phyloP scores from a whole-genome alignment of 169 alveolate genomes.

The Nephromyces sp. region DNA sequence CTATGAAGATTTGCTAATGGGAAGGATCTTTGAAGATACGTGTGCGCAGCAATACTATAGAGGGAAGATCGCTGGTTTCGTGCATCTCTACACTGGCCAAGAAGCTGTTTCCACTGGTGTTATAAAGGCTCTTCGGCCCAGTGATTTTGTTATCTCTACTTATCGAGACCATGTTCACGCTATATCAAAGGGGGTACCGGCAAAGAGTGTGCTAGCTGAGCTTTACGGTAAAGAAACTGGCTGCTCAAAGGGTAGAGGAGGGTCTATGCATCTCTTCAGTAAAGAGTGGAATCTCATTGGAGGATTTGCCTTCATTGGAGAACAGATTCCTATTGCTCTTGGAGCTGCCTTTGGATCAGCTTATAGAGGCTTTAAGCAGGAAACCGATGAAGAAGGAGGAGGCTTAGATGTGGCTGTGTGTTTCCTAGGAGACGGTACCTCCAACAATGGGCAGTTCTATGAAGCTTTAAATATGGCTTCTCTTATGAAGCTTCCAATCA shows the following conservation, averaged over 20 bases:
- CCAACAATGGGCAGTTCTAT: constrained; percentile 72
- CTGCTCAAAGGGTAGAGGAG: constrained; percentile 72
- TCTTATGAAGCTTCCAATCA: constrained; percentile 64
- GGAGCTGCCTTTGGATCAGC: constrained; percentile 47
- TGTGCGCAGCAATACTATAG: constrained; percentile 66
- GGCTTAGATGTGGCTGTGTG: constrained; percentile 55
- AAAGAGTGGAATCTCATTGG: constrained; percentile 63
- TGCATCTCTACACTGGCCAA: constrained; percentile 72
- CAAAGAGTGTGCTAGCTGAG: constrained; percentile 66
- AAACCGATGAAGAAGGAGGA: no score
- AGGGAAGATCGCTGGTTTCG: constrained; percentile 69
- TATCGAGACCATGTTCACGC: constrained; percentile 78
- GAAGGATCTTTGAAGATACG: constrained; percentile 66
- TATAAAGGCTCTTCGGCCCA: constrained; percentile 58
- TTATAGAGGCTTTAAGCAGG: constrained; percentile 34
- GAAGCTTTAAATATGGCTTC: constrained; percentile 77
- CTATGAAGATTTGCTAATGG: constrained; percentile 61
- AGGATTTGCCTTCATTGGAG: constrained; percentile 79
- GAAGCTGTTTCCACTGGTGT: constrained; percentile 72
- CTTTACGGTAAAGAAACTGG: constrained; percentile 71
- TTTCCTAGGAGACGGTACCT: constrained; percentile 81
- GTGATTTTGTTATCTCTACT: constrained; percentile 68
- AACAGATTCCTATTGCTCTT: constrained; percentile 57
- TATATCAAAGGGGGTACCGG: constrained; percentile 62
- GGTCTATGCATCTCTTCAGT: constrained; percentile 78